Evolutionary conservation across 768 basidiomycete genomes (phyloP).

Genomic region (Amanita exitialis): DNA sequence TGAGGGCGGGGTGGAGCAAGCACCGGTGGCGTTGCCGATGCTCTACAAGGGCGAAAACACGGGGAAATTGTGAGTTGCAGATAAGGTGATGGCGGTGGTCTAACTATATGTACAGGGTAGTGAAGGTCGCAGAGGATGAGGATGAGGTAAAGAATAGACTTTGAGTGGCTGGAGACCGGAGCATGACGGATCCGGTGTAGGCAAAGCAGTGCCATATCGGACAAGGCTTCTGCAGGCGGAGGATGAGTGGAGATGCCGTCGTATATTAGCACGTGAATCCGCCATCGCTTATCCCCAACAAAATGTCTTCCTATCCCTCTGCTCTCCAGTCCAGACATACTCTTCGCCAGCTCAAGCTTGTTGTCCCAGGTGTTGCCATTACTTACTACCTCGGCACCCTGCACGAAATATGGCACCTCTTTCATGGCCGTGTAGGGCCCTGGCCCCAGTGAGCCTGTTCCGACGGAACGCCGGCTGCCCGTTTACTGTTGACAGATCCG

Average conservation of each 20-base stretch:
- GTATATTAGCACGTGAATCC: constrained; percentile 6
- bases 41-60: constrained; percentile 71
- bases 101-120: constrained; percentile 30
- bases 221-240: not conserved
- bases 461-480: not conserved
- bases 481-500: constrained; percentile 26
- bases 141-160: constrained; percentile 17
- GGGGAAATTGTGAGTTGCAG: constrained; percentile 53
- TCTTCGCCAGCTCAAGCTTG: constrained; percentile 62
- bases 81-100: not conserved
- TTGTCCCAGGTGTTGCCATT: constrained; percentile 55
- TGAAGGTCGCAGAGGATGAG: constrained; percentile 41
- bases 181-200: too few species aligned
- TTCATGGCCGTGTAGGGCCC: constrained; percentile 23
- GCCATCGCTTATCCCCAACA: not conserved
- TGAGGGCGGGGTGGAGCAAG: constrained; percentile 60
- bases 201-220: too few species aligned
- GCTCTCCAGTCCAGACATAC: constrained; percentile 37
- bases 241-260: not conserved
- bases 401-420: constrained; percentile 36
- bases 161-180: constrained; percentile 15
- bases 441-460: constrained; percentile 43
- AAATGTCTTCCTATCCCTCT: constrained; percentile 12
- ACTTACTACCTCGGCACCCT: constrained; percentile 56
- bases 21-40: constrained; percentile 58